phyloP scores from a whole-genome alignment of 2,329 filamentous ascomycete species.

The Colletotrichum higginsianum region DNA sequence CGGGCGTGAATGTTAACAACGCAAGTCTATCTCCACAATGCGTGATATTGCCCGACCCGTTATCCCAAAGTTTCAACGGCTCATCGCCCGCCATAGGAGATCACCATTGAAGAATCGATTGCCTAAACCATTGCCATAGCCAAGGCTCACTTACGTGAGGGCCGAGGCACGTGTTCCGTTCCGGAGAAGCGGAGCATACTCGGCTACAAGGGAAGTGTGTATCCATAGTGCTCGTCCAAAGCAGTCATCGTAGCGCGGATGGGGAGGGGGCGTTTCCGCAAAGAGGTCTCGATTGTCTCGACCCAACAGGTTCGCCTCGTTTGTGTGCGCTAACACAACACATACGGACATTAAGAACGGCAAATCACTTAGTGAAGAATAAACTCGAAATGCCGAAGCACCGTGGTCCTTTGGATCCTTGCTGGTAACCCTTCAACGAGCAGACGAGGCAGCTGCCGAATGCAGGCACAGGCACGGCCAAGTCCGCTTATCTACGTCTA shows the following conservation, averaged over 20 bases:
- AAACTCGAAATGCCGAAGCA: background rate
- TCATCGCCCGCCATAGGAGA: background rate
- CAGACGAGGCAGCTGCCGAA: background rate
- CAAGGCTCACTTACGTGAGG: slow-evolving; percentile 23
- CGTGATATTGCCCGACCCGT: too few relatives aligned
- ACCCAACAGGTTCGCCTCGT: background rate
- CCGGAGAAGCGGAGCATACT: background rate
- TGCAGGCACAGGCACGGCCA: background rate
- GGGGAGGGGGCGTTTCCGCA: background rate
- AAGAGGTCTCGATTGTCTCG: background rate
- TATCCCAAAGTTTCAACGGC: background rate
- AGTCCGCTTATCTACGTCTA: background rate
- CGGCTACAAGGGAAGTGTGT: too few relatives aligned
- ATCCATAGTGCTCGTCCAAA: too few relatives aligned
- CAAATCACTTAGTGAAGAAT: too few relatives aligned
- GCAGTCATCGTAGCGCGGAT: too few relatives aligned
- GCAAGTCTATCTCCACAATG: too few relatives aligned
- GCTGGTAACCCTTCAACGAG: background rate
- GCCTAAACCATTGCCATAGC: background rate
- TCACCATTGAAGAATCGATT: slow-evolving; percentile 7
- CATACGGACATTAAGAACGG: too few relatives aligned
- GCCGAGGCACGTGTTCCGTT: background rate
- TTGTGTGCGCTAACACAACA: too few relatives aligned
- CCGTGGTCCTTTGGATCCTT: background rate
- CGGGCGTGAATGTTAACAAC: too few relatives aligned